A percentile compares a stretch with the other conserved stretches of the same genome.
These are phyloP conservation scores for Phlebopus sp. DNA, from an alignment of 1,284 basidiomycete species.

Conservation along the genomic window DNA sequence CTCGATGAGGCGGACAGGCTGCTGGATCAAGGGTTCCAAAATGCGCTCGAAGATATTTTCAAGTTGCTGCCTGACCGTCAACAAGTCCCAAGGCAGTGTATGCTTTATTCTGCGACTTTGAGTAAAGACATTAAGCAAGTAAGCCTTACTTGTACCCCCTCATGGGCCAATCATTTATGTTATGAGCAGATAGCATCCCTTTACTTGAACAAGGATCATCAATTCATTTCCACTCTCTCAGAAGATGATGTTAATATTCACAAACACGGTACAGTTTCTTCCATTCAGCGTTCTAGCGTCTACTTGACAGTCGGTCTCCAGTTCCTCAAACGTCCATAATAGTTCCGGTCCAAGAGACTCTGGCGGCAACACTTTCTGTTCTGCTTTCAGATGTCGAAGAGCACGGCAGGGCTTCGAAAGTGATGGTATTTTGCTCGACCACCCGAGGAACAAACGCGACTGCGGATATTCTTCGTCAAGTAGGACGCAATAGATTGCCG, in stretches of 20 bases:
- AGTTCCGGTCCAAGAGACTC: conserved; percentile 40
- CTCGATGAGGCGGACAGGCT: conserved; percentile 92
- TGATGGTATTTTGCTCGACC: conserved; percentile 69
- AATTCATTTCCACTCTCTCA: conserved; percentile 60
- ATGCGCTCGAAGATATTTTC: conserved; percentile 76
- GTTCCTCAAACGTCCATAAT: conserved; percentile 53
- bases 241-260: conserved; percentile 66
- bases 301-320: conserved; percentile 13
- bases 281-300: background rate
- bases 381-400: conserved; percentile 34
- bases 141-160: background rate
- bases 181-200: conserved; percentile 42
- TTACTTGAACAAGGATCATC: conserved; percentile 47
- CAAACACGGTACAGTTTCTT: conserved; percentile 46
- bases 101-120: conserved; percentile 78
- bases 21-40: conserved; percentile 87
- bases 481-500: conserved; percentile 33
- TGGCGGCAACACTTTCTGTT: conserved; percentile 41
- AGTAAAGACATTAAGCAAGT: conserved; percentile 39
- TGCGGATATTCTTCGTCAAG: conserved; percentile 42
- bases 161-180: conserved; percentile 1
- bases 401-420: conserved; percentile 33
- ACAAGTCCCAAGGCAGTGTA: conserved; percentile 55
- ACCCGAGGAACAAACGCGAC: conserved; percentile 59
- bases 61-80: conserved; percentile 47